Evolutionary conservation across 257 asterid genomes (phyloP).

Genomic region (Solanum lycopersicoides): DNA sequence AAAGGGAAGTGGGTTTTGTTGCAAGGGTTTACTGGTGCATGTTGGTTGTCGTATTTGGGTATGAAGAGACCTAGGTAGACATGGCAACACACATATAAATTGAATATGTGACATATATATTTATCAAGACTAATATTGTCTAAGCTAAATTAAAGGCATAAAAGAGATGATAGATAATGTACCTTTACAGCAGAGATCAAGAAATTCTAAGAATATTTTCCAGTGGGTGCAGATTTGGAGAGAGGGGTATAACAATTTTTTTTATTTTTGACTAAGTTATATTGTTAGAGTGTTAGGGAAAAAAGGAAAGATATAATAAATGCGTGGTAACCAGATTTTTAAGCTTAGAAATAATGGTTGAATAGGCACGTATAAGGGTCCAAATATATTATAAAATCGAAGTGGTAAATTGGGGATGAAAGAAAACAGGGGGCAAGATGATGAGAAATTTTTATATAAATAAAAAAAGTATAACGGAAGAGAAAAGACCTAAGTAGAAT

Average conservation of each 20-base stretch:
- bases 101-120: not conserved
- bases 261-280: constrained; percentile 1
- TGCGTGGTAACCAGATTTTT: constrained; percentile 8
- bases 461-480: not conserved
- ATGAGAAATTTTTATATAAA: not conserved
- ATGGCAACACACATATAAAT: constrained; percentile 1
- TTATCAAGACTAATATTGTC: not conserved
- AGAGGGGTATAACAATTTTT: not conserved
- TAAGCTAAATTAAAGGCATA: not conserved
- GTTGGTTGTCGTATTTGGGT: not conserved
- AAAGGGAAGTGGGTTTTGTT: not conserved
- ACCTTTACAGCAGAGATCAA: not conserved
- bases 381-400: not conserved
- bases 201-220: not conserved
- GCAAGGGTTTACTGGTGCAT: not conserved
- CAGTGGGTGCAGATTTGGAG: constrained; percentile 2
- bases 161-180: not conserved
- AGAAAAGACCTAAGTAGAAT: not conserved
- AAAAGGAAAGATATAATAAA: not conserved
- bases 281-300: constrained; percentile 1
- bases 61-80: constrained; percentile 1
- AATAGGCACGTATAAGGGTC: constrained; percentile 2
- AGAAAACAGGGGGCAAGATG: not conserved
- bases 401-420: not conserved
- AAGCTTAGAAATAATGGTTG: not conserved